Evolutionary conservation across 1,284 basidiomycete species (phyloP), one percentile per base, ranked within the genome.

Genomic region (Tremellales sp.): DNA sequence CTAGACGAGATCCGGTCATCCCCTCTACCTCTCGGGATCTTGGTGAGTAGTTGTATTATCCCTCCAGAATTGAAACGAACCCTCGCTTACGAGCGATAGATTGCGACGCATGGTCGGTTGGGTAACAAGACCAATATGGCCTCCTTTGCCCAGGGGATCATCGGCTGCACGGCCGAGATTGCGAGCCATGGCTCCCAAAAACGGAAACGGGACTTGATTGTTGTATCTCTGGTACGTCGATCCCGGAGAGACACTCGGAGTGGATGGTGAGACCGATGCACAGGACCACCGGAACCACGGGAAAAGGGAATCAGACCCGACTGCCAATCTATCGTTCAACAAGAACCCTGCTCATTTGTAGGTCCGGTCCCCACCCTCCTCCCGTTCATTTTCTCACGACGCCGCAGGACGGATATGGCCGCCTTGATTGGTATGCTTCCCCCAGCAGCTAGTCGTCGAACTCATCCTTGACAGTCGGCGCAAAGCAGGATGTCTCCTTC

Each of bases 271-370:
- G 29, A 16, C 29, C 29, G 28, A 40, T 24, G 19, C 24, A 8
- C 53, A 87, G 86, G 86, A 89, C 57, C 85, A 87, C 56, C 77
- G 86, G 3, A 88, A 88, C 59, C 87, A 89, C 54, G 87, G 86
- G 5, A 66, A 68, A 36, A 74, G 87, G 26, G 61, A 81, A 12
- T 66, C 81, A 3, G 74, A 82, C 43, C 57, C 70, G 18, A 70
- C 65, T 18, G 76, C 78, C 13, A 87, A 87, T 61, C 61, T 78
- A 22, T 76, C 73, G 2, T 87, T 82, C 78, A 76, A 74, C 43
- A 68, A 77, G 53, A 88, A 88, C 56, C 75, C 78, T 18, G 72
- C 74, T 2, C 86, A 89, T 74, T 57, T 71, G 69, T 72, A 32
- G 48, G 65, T 55, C 14, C n/a, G 1, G 10, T 19, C 34, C 33